Evolutionary conservation across 345 rosid genomes (phyloP).

Genomic region (Geranium brycei): DNA sequence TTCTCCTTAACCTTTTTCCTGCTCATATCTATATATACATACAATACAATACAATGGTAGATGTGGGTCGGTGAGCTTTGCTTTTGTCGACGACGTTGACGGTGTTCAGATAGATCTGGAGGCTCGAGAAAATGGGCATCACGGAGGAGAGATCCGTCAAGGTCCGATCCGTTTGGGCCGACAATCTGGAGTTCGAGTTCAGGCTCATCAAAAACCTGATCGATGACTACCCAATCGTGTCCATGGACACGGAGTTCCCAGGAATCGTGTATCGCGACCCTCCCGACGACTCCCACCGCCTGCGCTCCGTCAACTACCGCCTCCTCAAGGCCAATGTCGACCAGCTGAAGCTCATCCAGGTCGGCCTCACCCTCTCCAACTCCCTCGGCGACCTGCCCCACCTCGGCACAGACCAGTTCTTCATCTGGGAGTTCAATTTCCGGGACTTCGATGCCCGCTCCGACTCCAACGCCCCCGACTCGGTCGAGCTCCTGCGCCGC

Average conservation of each 20-base stretch:
- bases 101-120: no score
- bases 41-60: no score
- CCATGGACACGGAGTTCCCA: conserved; percentile 44
- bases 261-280: conserved; percentile 22
- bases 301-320: conserved; percentile 17
- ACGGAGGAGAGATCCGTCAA: neutral
- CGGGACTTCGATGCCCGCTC: conserved; percentile 24
- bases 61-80: no score
- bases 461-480: conserved; percentile 27
- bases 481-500: conserved; percentile 23
- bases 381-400: conserved; percentile 28
- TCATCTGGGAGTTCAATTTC: conserved; percentile 40
- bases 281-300: conserved; percentile 5
- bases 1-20: no score
- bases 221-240: conserved; percentile 20
- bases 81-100: no score
- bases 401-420: conserved; percentile 18
- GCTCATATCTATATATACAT: no score
- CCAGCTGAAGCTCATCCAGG: conserved; percentile 28
- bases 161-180: conserved; percentile 25
- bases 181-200: conserved; percentile 26
- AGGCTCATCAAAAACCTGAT: conserved; percentile 17
- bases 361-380: conserved; percentile 28
- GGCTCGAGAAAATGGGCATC: no score
- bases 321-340: conserved; percentile 34